Evolutionary conservation across 805 yeast species (phyloP), one percentile per base, ranked within the genome.

Genomic region (Scheffersomyces coipomensis): DNA sequence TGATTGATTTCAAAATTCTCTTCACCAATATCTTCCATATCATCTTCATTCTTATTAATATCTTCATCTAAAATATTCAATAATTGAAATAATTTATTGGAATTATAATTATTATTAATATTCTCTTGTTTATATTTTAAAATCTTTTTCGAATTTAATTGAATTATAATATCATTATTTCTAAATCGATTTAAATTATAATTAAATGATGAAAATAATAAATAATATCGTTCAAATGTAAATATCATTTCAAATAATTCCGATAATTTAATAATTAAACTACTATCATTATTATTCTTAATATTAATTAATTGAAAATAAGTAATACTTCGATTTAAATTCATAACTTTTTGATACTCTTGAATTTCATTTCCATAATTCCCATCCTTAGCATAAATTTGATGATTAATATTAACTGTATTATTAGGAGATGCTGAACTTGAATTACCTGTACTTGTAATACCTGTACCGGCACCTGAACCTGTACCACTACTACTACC

Each of bases 211-310:
- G 49, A 45, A 32, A 19, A 45, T n/a, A 38, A 26, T 19, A 58
- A 40, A 40, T 51, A 52, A 32, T 52, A 50, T 23, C 68, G 47
- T 47, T 65, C 71, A 29, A 48, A 43, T 3, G 56, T 44, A 38
- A 52, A 61, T 30, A 65, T 47, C 29, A 43, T 47, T 41, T 62
- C 68, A 43, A 52, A 64, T 29, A 65, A 51, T 40, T 65, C 70
- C 37, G 51, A 51, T 27, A 63, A 36, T 39, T 61, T 62, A 19
- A 45, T 46, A 2, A 49, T 43, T 2, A 46, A 40, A 29, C 42
- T 39, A 15, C 46, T 42, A 19, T 45, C 52, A 26, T 55, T 53
- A 19, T 52, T 49, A 23, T 54, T 44, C 15, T 55, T 58, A 22
- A 57, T 37, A 38, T 59, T 53, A 15, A 65, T 58, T 22, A 64